Evolutionary conservation across 2,329 filamentous ascomycete genomes (phyloP), one percentile per base, ranked within the genome.

Genomic region (Pseudocercospora ulei): DNA sequence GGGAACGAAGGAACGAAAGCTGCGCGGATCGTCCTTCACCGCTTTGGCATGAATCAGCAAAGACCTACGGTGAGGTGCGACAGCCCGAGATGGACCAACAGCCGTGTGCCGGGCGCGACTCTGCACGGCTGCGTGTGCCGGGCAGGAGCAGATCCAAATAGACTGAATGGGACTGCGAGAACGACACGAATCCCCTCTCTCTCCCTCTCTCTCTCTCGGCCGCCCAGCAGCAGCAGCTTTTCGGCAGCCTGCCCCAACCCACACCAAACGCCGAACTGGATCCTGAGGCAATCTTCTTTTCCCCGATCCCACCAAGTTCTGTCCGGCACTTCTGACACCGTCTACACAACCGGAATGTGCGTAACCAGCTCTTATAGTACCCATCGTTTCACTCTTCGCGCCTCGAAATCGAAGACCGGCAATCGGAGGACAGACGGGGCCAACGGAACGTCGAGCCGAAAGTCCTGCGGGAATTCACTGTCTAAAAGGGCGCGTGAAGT

Each of bases 311-410:
- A 23, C 8, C 18, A 13, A 36, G 13, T 20, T 35, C 40, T 52
- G 50, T 52, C 40, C 43, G 50, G 47, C 39, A 44, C 46, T 41
- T 52, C 50, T 52, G 50, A 52, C 50, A 45, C 50, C 46, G 48
- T 39, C 49, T 49, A 51, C 50, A 46, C 45, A 46, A 48, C 45
- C 44, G 25, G 24, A 38, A 43, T 38, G 47, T 50, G 46, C 44
- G 41, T 51, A 47, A 47, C 50, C 48, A 51, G 50, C 43, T 52
- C 50, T 52, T 52, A 52, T 52, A 42, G 46, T 49, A 44, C 46
- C 50, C 35, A 47, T 41, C 27, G 50, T 44, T 40, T 49, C 38
- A 44, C 43, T 52, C 50, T 52, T 35, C 50, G 50, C 48, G 36
- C 43, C 46, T 29, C 46, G 38, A 44, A 52, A 52, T 52, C 50